Evolutionary conservation across 1,284 basidiomycete genomes (phyloP).

Genomic region (Marasmius fiardii): DNA sequence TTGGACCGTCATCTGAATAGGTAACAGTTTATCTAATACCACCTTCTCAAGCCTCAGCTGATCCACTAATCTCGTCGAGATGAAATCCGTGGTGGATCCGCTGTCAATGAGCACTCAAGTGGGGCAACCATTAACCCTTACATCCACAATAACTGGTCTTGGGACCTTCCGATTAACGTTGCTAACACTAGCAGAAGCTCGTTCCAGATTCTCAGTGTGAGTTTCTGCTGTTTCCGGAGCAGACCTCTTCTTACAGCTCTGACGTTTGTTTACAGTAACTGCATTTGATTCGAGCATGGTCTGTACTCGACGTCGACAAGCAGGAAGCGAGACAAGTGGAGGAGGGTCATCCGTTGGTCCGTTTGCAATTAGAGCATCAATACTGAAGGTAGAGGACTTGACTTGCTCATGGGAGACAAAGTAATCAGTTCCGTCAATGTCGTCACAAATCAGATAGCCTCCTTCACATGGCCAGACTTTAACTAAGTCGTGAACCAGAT

Average conservation of each 20-base stretch:
- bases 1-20: background rate
- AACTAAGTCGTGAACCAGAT: background rate
- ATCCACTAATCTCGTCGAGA: background rate
- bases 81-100: background rate
- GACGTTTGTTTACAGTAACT: background rate
- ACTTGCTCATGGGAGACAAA: background rate
- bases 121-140: background rate
- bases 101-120: background rate
- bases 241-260: too few relatives aligned
- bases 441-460: background rate
- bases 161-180: background rate
- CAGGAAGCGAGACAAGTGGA: background rate
- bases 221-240: background rate
- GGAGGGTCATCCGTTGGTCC: background rate
- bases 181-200: background rate
- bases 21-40: background rate
- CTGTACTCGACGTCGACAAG: background rate
- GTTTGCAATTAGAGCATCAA: background rate
- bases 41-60: background rate
- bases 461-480: background rate
- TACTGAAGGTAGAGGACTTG: background rate
- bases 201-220: background rate
- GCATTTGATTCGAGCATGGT: background rate
- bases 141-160: background rate
- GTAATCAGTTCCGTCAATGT: background rate